Base-by-base conservation (phyloP, 208 protist genomes). In the Zelonia costaricensis region DNA sequence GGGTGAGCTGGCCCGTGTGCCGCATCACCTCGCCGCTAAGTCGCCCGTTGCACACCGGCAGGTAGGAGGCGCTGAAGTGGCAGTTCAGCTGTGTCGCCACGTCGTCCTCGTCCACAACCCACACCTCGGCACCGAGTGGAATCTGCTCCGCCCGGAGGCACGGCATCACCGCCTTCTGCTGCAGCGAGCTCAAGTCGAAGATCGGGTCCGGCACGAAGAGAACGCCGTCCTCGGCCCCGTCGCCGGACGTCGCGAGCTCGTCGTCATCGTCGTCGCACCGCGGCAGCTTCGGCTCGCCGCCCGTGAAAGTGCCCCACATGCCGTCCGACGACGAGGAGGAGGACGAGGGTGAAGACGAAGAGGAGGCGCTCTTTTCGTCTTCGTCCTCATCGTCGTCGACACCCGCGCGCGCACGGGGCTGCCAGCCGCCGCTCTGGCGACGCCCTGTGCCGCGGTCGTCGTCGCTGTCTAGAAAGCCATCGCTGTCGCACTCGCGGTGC, bases 51-150 rank as follows among this genome's bases (percentile, higher is more conserved):
- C 88, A 94, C 1, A 94, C 80, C 1, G 61, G 51, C 27, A 74
- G 62, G 47, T 90, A 88, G n/a, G 67, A 61, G 6, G 71, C 59
- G 42, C 78, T 74, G 70, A 78, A 94, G 57, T 86, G 46, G 31
- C 65, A 80, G 12, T 67, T 54, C n/a, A 94, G 59, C 36, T 88
- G 66, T 23, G 75, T 85, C 36, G 80, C 66, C n/a, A 92, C 85
- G 55, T 92, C 85, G 12, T 92, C 82, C 69, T 91, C 85, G 70
- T 94, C 88, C 1, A 78, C 77, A 20, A 91, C 78, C 88, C 88
- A 94, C 35, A 94, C 88, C 36, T 23, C 62, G 25, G 56, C 64
- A 0, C 85, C 85, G 43, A 61, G 4, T 20, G 75, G 74, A 30
- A 92, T 56, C 3, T 70, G 56, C 33, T 77, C 76, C 25, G 66